Evolutionary conservation across 108 stramenopile genomes (phyloP).

Genomic region (Discostella pseudostelligera): DNA sequence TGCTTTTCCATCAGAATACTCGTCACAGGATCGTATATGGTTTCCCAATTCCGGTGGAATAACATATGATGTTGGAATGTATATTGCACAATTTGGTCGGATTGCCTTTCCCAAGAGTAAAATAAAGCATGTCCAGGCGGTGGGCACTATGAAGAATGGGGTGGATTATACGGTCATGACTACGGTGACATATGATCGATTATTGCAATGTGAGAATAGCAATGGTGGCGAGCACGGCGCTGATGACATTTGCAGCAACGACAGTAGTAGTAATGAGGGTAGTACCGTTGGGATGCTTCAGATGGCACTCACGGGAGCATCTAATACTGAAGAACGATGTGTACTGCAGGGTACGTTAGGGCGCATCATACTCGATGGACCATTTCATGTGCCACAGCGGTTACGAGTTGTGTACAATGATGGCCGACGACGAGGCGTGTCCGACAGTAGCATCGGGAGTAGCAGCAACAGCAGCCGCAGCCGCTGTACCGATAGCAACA

Average conservation of each 20-base stretch:
- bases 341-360: slow-evolving; percentile 55
- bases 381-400: slow-evolving; percentile 59
- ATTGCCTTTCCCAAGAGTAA: slow-evolving; percentile 31
- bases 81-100: slow-evolving; percentile 50
- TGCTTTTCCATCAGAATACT: slow-evolving; percentile 10
- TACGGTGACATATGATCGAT: slow-evolving; percentile 28
- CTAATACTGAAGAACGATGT: slow-evolving; percentile 52
- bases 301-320: slow-evolving; percentile 46
- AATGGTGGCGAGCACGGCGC: too few relatives aligned
- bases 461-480: too few relatives aligned
- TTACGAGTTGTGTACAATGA: slow-evolving; percentile 40
- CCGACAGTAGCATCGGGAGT: too few relatives aligned
- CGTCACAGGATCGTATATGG: slow-evolving; percentile 48
- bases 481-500: slow-evolving; percentile 32
- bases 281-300: slow-evolving; percentile 49
- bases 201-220: background rate
- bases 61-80: slow-evolving; percentile 56
- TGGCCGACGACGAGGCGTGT: slow-evolving; percentile 27
- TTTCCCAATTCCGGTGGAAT: slow-evolving; percentile 40
- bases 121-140: slow-evolving; percentile 41
- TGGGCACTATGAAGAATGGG: slow-evolving; percentile 46
- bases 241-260: too few relatives aligned
- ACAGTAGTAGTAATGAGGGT: slow-evolving; percentile 3
- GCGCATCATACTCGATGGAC: slow-evolving; percentile 56
- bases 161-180: slow-evolving; percentile 46